Evolutionary conservation across 1,139 yeast species (phyloP).

Genomic region (Pichia sp.): DNA sequence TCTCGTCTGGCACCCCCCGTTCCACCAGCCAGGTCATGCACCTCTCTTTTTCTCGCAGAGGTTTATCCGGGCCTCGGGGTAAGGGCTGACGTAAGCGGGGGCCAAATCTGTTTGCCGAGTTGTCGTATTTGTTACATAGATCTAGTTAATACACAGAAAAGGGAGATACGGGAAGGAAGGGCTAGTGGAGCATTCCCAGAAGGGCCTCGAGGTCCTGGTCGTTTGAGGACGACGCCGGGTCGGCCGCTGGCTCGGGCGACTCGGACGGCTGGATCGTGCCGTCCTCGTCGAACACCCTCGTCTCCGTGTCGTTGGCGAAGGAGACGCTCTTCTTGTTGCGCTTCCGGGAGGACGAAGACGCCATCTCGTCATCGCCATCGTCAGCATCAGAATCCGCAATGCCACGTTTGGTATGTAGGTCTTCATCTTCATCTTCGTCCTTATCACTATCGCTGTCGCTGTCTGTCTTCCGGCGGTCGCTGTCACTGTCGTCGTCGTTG

Average conservation of each 20-base stretch:
- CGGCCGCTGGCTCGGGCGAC: neutral
- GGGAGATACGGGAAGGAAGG: neutral
- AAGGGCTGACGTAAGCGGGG: conserved; percentile 1
- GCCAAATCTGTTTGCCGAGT: neutral
- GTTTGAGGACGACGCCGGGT: neutral
- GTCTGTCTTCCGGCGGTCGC: conserved; percentile 24
- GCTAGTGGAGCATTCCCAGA: conserved; percentile 5
- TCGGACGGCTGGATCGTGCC: neutral
- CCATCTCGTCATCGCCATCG: neutral
- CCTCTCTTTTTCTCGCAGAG: neutral
- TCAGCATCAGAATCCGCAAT: neutral
- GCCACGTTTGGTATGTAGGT: neutral
- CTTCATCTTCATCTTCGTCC: conserved; percentile 25
- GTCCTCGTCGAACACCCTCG: conserved; percentile 9
- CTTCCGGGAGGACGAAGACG: neutral
- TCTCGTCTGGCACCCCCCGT: neutral
- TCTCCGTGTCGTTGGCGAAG: conserved; percentile 12
- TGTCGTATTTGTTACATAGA: neutral
- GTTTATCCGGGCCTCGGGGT: conserved; percentile 5
- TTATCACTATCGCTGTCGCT: conserved; percentile 31
- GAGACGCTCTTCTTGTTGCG: conserved; percentile 7
- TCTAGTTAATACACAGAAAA: neutral
- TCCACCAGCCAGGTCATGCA: conserved; percentile 7
- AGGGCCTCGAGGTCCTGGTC: conserved; percentile 5
- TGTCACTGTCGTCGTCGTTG: conserved; percentile 25